Evolutionary conservation across 129 eudicot genomes (phyloP), one percentile per base, ranked within the genome.

Genomic region (Chrysanthemum seticuspe): DNA sequence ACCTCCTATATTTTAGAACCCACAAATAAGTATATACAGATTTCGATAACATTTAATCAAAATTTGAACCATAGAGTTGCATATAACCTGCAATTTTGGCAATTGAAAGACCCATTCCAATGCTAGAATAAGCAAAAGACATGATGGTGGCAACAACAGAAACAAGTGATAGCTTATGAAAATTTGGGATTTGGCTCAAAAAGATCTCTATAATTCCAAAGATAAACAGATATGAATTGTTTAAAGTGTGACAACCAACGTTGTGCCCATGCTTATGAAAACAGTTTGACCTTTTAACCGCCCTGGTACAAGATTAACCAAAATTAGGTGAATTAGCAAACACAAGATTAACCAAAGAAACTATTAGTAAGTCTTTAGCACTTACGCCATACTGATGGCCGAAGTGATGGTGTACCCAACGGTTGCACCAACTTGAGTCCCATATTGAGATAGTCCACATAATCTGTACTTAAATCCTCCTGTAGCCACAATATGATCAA

Each of bases 391-490:
- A 67, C 91, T 85, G 58, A 91, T 91, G 13, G 95, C 87, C 0
- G 95, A 92, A 14, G 95, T 91, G 9, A 91, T 91, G 15, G 97
- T 91, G 74, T 90, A 91, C 51, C 95, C 96, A 51, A 88, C 77
- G 27, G 92, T 84, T 6, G 83, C 84, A 9, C 96, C 97, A n/a
- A 88, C 63, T 6, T 84, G 89, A 71, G 82, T 88, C n/a, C 67
- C 81, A 31, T 84, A 91, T 80, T 91, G 97, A 52, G 93, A 89
- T 6, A 88, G 3, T 59, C 96, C 96, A 83, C 96, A 91, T 14
- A 91, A 75, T 72, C 75, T 82, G 66, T 88, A 90, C 62, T 85
- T 86, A 6, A 52, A 34, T 13, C 97, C 96, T 64, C 96, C 97
- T 91, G 68, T 77, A 66, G 12, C 74, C 74, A 76, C 69, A 59